phyloP scores from a whole-genome alignment of 148 eudicot genomes.

The Fagopyrum esculentum region DNA sequence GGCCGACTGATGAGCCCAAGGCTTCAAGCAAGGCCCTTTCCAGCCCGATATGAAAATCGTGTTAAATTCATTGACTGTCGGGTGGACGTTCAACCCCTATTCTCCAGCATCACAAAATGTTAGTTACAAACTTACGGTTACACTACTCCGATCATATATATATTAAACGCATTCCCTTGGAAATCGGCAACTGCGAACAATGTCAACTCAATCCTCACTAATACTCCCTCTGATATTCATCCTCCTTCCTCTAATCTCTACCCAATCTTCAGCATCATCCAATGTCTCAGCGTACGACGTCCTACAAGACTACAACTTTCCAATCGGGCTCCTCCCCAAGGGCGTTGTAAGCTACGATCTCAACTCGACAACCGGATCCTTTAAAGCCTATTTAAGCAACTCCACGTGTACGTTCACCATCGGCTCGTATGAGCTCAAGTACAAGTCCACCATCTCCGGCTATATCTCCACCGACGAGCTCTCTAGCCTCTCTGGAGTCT shows the following conservation, averaged over 20 bases:
- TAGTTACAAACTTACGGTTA: not conserved
- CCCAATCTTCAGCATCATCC: slow-evolving; percentile 7
- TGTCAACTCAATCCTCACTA: not conserved
- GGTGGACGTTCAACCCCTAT: not conserved
- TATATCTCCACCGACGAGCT: slow-evolving; percentile 23
- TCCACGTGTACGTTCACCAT: slow-evolving; percentile 29
- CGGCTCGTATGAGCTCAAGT: slow-evolving; percentile 30
- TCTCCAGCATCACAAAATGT: not conserved
- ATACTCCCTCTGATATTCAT: too few relatives aligned
- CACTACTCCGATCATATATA: too few relatives aligned
- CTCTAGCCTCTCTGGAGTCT: slow-evolving; percentile 28
- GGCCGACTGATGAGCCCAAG: not conserved
- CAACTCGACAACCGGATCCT: slow-evolving; percentile 29
- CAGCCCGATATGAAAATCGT: too few relatives aligned
- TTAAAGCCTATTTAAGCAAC: slow-evolving; percentile 26
- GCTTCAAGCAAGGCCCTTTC: not conserved
- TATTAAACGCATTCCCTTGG: too few relatives aligned
- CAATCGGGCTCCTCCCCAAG: slow-evolving; percentile 41
- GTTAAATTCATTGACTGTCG: not conserved
- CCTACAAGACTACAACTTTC: slow-evolving; percentile 31
- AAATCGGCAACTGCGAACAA: not conserved
- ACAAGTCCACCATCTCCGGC: slow-evolving; percentile 35
- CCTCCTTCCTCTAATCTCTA: not conserved
- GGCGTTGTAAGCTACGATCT: slow-evolving; percentile 33
- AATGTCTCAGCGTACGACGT: slow-evolving; percentile 27